Evolutionary conservation across 2,329 filamentous ascomycete genomes (phyloP).

Genomic region (Beauveria rudraprayagi): DNA sequence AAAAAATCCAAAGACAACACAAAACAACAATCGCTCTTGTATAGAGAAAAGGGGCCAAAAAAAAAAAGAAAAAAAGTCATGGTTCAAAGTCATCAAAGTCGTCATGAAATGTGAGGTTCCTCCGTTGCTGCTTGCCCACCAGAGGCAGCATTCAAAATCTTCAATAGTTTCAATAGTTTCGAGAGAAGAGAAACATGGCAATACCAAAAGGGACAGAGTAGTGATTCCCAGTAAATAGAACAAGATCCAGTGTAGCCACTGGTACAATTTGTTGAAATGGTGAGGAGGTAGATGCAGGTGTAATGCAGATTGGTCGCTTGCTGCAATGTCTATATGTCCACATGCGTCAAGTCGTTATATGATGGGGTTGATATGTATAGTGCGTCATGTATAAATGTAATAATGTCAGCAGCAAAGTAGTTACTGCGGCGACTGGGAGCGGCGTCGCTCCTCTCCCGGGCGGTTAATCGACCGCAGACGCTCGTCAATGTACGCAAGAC

Average conservation of each 20-base stretch:
- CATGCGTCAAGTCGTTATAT: constrained; percentile 1
- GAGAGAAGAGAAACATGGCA: neutral
- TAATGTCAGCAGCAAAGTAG: too few relatives aligned
- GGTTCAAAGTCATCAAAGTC: constrained; percentile 3
- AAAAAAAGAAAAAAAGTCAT: neutral
- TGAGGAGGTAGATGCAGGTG: neutral
- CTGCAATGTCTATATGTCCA: constrained; percentile 1
- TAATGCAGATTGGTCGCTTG: neutral
- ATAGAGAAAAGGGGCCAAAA: neutral
- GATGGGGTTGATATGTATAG: neutral
- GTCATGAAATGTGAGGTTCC: neutral
- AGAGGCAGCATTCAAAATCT: neutral
- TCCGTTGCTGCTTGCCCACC: neutral
- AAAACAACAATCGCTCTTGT: constrained; percentile 9
- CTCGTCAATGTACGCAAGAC: constrained; percentile 51
- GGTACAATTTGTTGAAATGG: neutral
- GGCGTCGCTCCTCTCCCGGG: constrained; percentile 31
- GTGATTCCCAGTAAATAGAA: neutral
- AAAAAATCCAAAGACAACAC: constrained; percentile 11
- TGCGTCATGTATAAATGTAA: neutral
- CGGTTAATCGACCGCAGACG: constrained; percentile 47
- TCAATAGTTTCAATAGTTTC: neutral
- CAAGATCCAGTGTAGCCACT: neutral
- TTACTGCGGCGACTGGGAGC: constrained; percentile 43
- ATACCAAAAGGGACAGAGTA: neutral